These are phyloP conservation scores for Diaporthe nobilis DNA, from an alignment of 2,329 filamentous ascomycete genomes.

Conservation along the genomic window DNA sequence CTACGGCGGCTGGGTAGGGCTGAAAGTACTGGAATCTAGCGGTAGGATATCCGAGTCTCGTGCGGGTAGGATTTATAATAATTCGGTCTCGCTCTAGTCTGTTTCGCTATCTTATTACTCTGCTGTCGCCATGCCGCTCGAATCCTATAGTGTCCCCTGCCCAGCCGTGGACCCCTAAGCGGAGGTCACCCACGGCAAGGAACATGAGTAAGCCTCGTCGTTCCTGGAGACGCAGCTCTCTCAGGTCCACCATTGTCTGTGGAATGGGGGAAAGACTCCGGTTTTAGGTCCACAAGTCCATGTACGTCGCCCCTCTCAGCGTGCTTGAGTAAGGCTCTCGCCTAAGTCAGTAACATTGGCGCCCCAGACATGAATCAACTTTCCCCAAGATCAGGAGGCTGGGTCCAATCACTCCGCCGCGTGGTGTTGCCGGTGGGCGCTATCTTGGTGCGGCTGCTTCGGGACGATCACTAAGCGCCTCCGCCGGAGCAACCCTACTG, in stretches of 20 bases:
- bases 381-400: background rate
- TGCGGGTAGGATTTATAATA: background rate
- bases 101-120: background rate
- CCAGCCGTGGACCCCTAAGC: background rate
- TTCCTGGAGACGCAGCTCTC: background rate
- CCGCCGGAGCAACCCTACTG: too few relatives aligned
- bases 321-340: background rate
- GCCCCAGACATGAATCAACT: background rate
- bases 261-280: background rate
- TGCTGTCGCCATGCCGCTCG: background rate
- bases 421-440: background rate
- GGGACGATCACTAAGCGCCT: background rate
- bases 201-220: slow-evolving; percentile 5
- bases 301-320: background rate
- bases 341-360: background rate
- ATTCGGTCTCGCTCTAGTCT: background rate
- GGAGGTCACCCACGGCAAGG: background rate
- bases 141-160: background rate
- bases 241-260: background rate
- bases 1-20: background rate
- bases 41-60: background rate
- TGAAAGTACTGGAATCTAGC: background rate
- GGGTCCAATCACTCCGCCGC: background rate
- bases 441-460: background rate
- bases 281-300: background rate